These are phyloP conservation scores for Candida methanosorbosa DNA, from an alignment of 805 yeast genomes.

Conservation along the genomic window DNA sequence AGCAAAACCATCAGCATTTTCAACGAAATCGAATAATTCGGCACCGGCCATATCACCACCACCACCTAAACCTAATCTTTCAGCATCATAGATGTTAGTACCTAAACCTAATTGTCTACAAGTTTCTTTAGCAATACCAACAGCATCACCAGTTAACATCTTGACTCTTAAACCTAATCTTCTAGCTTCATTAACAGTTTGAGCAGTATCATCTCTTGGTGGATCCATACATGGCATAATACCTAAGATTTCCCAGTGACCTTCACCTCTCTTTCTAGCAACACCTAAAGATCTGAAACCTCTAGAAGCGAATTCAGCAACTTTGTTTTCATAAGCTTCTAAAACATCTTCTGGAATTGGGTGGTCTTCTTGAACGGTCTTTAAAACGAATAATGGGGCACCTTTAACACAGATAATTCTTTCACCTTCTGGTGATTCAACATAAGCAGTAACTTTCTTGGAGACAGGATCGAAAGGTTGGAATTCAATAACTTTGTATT, in stretches of 20 bases:
- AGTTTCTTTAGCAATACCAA: slow-evolving; percentile 97
- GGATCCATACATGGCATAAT: slow-evolving; percentile 99
- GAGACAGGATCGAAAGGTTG: slow-evolving; percentile 98
- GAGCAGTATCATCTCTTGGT: slow-evolving; percentile 97
- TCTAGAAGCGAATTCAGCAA: slow-evolving; percentile 95
- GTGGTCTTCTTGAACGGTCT: slow-evolving; percentile 96
- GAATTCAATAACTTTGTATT: slow-evolving; percentile 92
- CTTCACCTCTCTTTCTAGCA: slow-evolving; percentile 98
- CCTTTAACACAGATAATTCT: slow-evolving; percentile 94
- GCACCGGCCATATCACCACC: slow-evolving; percentile 94
- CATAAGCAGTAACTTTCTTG: slow-evolving; percentile 91
- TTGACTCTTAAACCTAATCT: slow-evolving; percentile 87
- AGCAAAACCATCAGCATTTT: slow-evolving; percentile 97
- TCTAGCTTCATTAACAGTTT: slow-evolving; percentile 88
- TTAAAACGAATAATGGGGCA: slow-evolving; percentile 94
- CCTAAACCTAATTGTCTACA: slow-evolving; percentile 97
- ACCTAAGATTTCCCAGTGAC: slow-evolving; percentile 96
- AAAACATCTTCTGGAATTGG: slow-evolving; percentile 91
- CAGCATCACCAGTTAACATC: slow-evolving; percentile 99
- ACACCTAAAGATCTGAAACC: slow-evolving; percentile 98
- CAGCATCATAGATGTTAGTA: slow-evolving; percentile 94
- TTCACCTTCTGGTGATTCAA: slow-evolving; percentile 94
- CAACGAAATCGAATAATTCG: slow-evolving; percentile 94
- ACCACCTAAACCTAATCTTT: slow-evolving; percentile 92
- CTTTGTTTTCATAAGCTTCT: slow-evolving; percentile 93